phyloP scores from a whole-genome alignment of 441 rosid genomes.

The Pelargonium myrrhifolium region DNA sequence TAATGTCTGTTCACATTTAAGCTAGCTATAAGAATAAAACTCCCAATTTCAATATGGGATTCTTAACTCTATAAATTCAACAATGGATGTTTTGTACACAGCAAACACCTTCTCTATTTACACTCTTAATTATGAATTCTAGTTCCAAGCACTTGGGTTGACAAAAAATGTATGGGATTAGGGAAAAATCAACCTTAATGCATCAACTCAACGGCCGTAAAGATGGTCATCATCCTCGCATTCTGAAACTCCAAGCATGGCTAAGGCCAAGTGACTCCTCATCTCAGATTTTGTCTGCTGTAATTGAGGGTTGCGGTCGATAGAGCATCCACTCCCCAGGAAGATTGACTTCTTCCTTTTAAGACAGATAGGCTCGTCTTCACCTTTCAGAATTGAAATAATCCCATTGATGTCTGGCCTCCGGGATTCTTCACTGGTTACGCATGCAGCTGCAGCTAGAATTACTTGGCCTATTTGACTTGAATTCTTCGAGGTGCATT shows the following conservation, averaged over 20 bases:
- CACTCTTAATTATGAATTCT: too few relatives aligned
- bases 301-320: constrained; percentile 53
- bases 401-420: constrained; percentile 64
- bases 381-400: constrained; percentile 56
- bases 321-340: constrained; percentile 35
- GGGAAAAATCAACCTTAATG: too few relatives aligned
- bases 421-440: constrained; percentile 68
- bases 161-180: too few relatives aligned
- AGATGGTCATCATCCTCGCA: constrained; percentile 63
- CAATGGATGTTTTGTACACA: background rate
- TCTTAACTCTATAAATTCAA: too few relatives aligned
- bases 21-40: too few relatives aligned
- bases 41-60: too few relatives aligned
- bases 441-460: constrained; percentile 73
- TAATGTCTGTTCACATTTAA: too few relatives aligned
- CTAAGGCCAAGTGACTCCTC: constrained; percentile 78
- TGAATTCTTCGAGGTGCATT: constrained; percentile 41
- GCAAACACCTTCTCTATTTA: background rate
- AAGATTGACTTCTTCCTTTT: constrained; percentile 43
- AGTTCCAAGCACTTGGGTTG: too few relatives aligned
- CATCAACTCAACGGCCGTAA: constrained; percentile 44
- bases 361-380: constrained; percentile 36
- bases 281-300: constrained; percentile 73
- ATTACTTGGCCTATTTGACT: constrained; percentile 49
- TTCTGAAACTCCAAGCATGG: constrained; percentile 89